Percentiles rank a stretch among this genome's conserved stretches.
Conservation (phyloP, 2,329 filamentous ascomycete species). For the Alternaria arborescens region DNA sequence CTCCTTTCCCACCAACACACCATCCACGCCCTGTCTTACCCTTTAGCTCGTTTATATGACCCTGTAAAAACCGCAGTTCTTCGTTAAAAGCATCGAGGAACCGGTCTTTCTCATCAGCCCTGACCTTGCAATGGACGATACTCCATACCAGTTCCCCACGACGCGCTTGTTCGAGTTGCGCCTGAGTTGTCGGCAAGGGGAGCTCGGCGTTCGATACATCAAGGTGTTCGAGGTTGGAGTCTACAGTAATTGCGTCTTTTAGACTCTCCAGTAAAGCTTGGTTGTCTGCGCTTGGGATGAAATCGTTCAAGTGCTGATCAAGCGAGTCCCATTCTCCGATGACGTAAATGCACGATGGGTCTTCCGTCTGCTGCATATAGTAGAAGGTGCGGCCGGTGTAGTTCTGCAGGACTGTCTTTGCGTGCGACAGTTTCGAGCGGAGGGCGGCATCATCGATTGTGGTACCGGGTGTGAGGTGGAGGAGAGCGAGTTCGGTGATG, state of each 20-base stretch:
- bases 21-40: slow-evolving; percentile 49
- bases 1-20: slow-evolving; percentile 49
- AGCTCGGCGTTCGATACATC: slow-evolving; percentile 47
- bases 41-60: slow-evolving; percentile 29
- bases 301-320: slow-evolving; percentile 53
- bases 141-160: slow-evolving; percentile 30
- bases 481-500: slow-evolving; percentile 58
- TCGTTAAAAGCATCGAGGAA: slow-evolving; percentile 42
- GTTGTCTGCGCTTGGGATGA: slow-evolving; percentile 55
- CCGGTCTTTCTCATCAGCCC: slow-evolving; percentile 22
- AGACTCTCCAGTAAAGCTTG: slow-evolving; percentile 51
- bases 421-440: slow-evolving; percentile 45
- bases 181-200: slow-evolving; percentile 30
- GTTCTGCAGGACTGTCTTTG: slow-evolving; percentile 49
- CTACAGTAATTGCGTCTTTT: slow-evolving; percentile 50
- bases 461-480: slow-evolving; percentile 46
- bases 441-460: slow-evolving; percentile 31
- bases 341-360: slow-evolving; percentile 54
- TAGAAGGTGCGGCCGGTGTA: slow-evolving; percentile 51
- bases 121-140: slow-evolving; percentile 49
- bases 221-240: slow-evolving; percentile 53
- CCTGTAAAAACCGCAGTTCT: slow-evolving; percentile 36
- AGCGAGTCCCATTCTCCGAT: slow-evolving; percentile 58
- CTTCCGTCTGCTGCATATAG: slow-evolving; percentile 56
- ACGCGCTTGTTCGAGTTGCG: slow-evolving; percentile 1